Evolutionary conservation across 352 stramenopile species (phyloP).

Genomic region (Globisporangium abappressorium): DNA sequence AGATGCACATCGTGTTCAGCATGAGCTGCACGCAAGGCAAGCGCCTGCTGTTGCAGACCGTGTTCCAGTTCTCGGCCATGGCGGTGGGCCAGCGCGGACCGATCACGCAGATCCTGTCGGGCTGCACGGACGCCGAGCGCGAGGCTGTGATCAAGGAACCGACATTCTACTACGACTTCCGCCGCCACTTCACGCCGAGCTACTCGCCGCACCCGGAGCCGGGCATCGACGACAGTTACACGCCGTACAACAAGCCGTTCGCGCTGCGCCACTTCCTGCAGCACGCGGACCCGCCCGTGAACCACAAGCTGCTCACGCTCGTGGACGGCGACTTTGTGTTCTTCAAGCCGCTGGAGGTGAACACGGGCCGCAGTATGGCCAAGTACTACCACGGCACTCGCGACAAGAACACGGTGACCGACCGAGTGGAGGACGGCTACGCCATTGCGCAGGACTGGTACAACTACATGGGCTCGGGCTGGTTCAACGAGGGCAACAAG

Average conservation of each 20-base stretch:
- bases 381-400: constrained; percentile 40
- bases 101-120: constrained; percentile 35
- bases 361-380: constrained; percentile 35
- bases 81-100: constrained; percentile 21
- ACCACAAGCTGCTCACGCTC: constrained; percentile 22
- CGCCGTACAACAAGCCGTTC: constrained; percentile 33
- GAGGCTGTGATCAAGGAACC: constrained; percentile 15
- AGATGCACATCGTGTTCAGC: constrained; percentile 37
- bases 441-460: constrained; percentile 51
- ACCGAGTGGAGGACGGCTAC: constrained; percentile 37
- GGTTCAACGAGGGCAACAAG: constrained; percentile 25
- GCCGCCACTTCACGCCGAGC: constrained; percentile 24
- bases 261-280: constrained; percentile 28
- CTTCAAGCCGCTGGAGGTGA: constrained; percentile 24
- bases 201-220: constrained; percentile 23
- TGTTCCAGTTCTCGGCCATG: constrained; percentile 25
- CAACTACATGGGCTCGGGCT: constrained; percentile 38
- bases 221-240: constrained; percentile 24
- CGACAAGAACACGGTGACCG: constrained; percentile 29
- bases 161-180: constrained; percentile 27
- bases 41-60: constrained; percentile 20
- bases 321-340: constrained; percentile 27
- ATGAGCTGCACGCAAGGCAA: constrained; percentile 26
- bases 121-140: constrained; percentile 20
- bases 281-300: constrained; percentile 24